phyloP scores from a whole-genome alignment of 208 protist genomes.

The Leishmania tarentolae region DNA sequence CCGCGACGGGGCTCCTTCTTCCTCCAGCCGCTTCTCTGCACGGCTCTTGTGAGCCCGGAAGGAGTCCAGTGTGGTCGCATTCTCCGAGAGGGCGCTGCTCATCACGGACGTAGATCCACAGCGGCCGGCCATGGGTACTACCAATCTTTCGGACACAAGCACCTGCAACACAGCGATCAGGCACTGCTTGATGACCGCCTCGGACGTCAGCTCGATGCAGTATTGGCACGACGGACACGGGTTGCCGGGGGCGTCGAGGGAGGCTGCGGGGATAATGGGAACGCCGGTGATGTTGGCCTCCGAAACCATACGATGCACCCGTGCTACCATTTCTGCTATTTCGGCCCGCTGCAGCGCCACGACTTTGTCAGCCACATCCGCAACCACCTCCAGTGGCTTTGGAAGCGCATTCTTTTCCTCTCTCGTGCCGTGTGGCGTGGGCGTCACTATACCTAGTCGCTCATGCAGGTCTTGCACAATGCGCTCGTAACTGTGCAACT shows the following conservation, averaged over 20 bases:
- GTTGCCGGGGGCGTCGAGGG: neutral
- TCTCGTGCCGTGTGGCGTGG: neutral
- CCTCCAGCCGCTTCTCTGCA: neutral
- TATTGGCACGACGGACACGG: conserved; percentile 38
- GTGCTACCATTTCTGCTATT: conserved; percentile 33
- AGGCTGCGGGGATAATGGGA: conserved; percentile 18
- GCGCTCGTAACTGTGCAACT: conserved; percentile 19
- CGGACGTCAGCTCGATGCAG: conserved; percentile 36
- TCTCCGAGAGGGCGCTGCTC: conserved; percentile 16
- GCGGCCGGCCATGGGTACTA: conserved; percentile 30
- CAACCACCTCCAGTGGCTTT: conserved; percentile 11
- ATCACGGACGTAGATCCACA: conserved; percentile 14
- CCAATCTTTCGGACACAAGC: conserved; percentile 16
- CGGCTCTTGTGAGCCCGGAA: conserved; percentile 9
- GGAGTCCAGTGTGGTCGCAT: conserved; percentile 17
- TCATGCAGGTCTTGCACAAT: conserved; percentile 26
- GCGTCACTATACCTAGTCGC: conserved; percentile 13
- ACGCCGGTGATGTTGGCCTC: conserved; percentile 22
- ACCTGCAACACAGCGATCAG: conserved; percentile 25
- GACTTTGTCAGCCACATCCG: conserved; percentile 18
- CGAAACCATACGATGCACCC: conserved; percentile 26
- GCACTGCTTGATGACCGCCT: conserved; percentile 18
- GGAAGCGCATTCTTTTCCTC: neutral
- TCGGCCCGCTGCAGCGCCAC: conserved; percentile 28
- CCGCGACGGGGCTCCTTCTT: conserved; percentile 9